Percentiles rank a stretch among this genome's conserved stretches.
phyloP scores from a whole-genome alignment of 2,329 filamentous ascomycete species.

The Fusarium xyrophilum region DNA sequence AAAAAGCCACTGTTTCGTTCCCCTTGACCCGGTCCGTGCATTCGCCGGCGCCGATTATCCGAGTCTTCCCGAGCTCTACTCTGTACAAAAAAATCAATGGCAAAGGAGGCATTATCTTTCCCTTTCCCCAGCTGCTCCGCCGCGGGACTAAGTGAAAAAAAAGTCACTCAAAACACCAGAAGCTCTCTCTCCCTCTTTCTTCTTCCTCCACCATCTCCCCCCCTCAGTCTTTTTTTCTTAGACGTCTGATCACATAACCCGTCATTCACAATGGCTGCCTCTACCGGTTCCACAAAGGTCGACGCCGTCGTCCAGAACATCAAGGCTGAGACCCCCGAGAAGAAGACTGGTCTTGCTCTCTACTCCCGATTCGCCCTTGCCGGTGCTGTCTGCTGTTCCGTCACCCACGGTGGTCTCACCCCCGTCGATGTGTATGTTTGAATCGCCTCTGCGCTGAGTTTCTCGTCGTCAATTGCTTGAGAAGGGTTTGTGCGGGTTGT shows the following conservation, averaged over 20 bases:
- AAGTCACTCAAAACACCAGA: conserved; percentile 36
- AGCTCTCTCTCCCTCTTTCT: conserved; percentile 17
- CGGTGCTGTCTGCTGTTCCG: conserved; percentile 95
- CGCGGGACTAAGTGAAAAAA: conserved; percentile 36
- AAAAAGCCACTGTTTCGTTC: too few species aligned
- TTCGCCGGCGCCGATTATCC: conserved; percentile 42
- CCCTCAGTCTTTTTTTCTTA: conserved; percentile 45
- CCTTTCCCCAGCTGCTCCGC: conserved; percentile 15
- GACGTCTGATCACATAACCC: conserved; percentile 19
- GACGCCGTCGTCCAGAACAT: conserved; percentile 53
- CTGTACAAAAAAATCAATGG: neutral
- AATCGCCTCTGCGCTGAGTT: neutral
- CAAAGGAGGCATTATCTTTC: conserved; percentile 38
- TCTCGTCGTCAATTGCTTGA: conserved; percentile 32
- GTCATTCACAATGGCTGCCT: conserved; percentile 52
- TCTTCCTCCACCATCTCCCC: conserved; percentile 34
- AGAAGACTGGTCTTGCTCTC: conserved; percentile 66
- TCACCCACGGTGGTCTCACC: conserved; percentile 96
- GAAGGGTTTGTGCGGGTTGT: conserved; percentile 5
- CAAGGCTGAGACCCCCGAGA: conserved; percentile 50
- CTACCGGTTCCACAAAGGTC: conserved; percentile 54
- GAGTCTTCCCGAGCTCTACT: conserved; percentile 42
- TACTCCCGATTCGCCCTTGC: conserved; percentile 98
- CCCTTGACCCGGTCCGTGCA: conserved; percentile 43
- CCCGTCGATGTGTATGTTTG: conserved; percentile 97